Evolutionary conservation across 2,329 filamentous ascomycete species (phyloP).

Genomic region (Stemphylium lycopersici): DNA sequence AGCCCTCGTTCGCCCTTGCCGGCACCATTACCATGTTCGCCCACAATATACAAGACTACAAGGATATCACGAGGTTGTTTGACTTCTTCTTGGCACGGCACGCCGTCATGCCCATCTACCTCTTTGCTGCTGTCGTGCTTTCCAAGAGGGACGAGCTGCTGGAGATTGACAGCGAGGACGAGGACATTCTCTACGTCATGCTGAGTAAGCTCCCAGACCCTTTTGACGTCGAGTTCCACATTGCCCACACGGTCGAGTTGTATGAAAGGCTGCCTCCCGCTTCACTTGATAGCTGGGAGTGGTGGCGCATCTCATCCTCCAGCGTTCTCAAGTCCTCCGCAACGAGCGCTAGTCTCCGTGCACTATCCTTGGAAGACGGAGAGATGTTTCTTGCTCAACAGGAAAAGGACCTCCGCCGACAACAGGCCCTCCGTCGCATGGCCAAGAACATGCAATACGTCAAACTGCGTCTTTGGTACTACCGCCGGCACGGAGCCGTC

Average conservation of each 20-base stretch:
- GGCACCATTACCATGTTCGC: constrained; percentile 95
- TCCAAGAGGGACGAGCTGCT: constrained; percentile 83
- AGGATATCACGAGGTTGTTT: constrained; percentile 87
- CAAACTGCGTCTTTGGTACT: constrained; percentile 64
- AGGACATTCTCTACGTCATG: constrained; percentile 89
- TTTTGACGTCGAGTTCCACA: constrained; percentile 79
- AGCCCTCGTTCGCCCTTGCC: constrained; percentile 92
- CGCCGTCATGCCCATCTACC: constrained; percentile 86
- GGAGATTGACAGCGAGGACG: constrained; percentile 72
- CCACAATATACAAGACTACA: constrained; percentile 90
- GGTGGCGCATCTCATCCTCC: constrained; percentile 72
- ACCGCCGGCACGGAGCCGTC: constrained; percentile 64
- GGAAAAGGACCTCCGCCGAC: constrained; percentile 70
- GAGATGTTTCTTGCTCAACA: constrained; percentile 72
- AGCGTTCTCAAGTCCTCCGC: constrained; percentile 88
- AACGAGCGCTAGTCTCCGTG: constrained; percentile 55
- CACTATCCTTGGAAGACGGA: constrained; percentile 70
- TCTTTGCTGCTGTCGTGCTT: constrained; percentile 79
- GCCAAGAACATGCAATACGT: constrained; percentile 47
- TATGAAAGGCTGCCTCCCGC: constrained; percentile 74
- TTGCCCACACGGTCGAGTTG: constrained; percentile 68
- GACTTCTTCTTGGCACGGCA: constrained; percentile 88
- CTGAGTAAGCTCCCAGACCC: constrained; percentile 85
- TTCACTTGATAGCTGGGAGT: constrained; percentile 66
- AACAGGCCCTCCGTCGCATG: constrained; percentile 57